These are phyloP conservation scores for Saprolegnia diclina DNA, from an alignment of 352 stramenopile species.

Conservation along the genomic window DNA sequence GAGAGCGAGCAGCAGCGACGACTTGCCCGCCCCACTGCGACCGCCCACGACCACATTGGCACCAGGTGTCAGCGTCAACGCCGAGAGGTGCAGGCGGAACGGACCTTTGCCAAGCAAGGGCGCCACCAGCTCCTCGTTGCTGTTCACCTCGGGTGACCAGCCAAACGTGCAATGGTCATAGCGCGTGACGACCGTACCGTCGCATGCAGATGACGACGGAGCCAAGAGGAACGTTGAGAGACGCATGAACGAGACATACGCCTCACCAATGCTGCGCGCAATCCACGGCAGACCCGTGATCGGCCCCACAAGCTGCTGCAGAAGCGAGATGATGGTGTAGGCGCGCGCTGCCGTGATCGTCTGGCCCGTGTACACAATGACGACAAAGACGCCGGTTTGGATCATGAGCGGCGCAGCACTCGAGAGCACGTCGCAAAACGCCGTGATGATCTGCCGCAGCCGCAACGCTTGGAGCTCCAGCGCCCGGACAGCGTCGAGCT, in stretches of 20 bases:
- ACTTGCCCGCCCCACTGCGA: conserved; percentile 35
- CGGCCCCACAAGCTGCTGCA: conserved; percentile 85
- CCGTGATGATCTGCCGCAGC: conserved; percentile 83
- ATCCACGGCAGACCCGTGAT: conserved; percentile 92
- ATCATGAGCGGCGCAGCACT: conserved; percentile 83
- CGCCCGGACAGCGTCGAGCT: conserved; percentile 45
- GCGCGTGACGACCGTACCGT: background rate
- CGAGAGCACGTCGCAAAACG: conserved; percentile 89
- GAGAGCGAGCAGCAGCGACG: conserved; percentile 38
- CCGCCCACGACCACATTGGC: conserved; percentile 26
- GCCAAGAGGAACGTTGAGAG: conserved; percentile 70
- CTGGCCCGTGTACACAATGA: conserved; percentile 60
- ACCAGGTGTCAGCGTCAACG: background rate
- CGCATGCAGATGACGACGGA: background rate
- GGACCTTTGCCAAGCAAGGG: background rate
- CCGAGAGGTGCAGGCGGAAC: background rate
- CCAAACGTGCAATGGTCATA: conserved; percentile 33
- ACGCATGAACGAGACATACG: conserved; percentile 68
- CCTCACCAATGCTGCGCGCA: conserved; percentile 85
- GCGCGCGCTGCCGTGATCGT: conserved; percentile 73
- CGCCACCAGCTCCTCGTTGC: background rate
- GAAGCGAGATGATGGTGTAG: conserved; percentile 78
- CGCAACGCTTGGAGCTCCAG: conserved; percentile 66
- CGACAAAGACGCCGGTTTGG: conserved; percentile 75
- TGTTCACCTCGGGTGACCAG: conserved; percentile 16